Evolutionary conservation across 345 rosid genomes (phyloP).

Genomic region (Rhodomyrtus tomentosa): DNA sequence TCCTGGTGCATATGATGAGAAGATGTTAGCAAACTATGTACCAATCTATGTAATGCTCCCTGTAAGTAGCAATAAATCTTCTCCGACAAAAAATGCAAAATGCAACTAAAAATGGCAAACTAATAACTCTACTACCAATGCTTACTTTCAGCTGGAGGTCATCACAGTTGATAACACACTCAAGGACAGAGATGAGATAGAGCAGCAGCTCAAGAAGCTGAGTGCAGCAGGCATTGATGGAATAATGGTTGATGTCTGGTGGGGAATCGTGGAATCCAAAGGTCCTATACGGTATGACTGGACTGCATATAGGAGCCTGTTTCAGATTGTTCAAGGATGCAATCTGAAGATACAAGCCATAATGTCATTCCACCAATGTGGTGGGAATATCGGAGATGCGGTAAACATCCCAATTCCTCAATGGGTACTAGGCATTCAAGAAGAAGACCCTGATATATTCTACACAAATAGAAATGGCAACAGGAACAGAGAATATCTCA

Average conservation of each 20-base stretch:
- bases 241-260: conserved; percentile 80
- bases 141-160: conserved; percentile 40
- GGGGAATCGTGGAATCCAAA: conserved; percentile 66
- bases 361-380: conserved; percentile 87
- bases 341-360: conserved; percentile 62
- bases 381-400: conserved; percentile 77
- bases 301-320: conserved; percentile 65
- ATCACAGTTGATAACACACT: conserved; percentile 46
- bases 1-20: conserved; percentile 11
- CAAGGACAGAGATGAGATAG: conserved; percentile 19
- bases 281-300: conserved; percentile 58
- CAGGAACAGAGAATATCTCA: conserved; percentile 56
- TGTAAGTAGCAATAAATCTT: conserved; percentile 25
- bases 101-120: neutral
- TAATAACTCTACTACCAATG: neutral
- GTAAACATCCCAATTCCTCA: conserved; percentile 65
- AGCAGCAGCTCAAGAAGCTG: conserved; percentile 49
- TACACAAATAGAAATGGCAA: conserved; percentile 49
- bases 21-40: conserved; percentile 58
- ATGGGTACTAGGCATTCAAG: conserved; percentile 56
- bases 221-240: conserved; percentile 64
- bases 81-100: neutral
- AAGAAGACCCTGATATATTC: conserved; percentile 49
- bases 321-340: conserved; percentile 30
- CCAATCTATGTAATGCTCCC: conserved; percentile 84